Evolutionary conservation across 148 eudicot genomes (phyloP).

Genomic region (Fagopyrum tataricum): DNA sequence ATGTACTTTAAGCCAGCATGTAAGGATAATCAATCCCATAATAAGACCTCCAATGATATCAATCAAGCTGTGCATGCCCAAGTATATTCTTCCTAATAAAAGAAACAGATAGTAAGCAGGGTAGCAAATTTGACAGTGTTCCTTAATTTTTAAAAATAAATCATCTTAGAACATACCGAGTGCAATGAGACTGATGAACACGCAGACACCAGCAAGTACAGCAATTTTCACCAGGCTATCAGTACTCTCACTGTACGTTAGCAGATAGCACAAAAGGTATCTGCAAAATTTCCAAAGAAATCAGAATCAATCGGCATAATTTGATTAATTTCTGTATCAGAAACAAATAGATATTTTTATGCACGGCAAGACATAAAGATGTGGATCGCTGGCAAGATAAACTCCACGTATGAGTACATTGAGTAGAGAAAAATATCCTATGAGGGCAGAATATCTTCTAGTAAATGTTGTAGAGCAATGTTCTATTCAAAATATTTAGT

Average conservation of each 20-base stretch:
- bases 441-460: neutral
- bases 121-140: neutral
- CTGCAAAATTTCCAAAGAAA: conserved; percentile 27
- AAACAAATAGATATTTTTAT: neutral
- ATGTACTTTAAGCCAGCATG: conserved; percentile 68
- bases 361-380: neutral
- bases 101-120: conserved; percentile 22
- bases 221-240: conserved; percentile 30
- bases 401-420: neutral
- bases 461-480: neutral
- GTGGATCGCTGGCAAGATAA: neutral
- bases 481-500: neutral
- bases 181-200: conserved; percentile 71
- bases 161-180: conserved; percentile 43
- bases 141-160: neutral
- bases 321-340: neutral
- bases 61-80: conserved; percentile 94
- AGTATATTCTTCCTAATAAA: conserved; percentile 84
- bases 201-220: conserved; percentile 46
- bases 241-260: conserved; percentile 31
- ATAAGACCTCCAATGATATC: conserved; percentile 74
- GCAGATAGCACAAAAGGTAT: conserved; percentile 56
- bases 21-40: conserved; percentile 59
- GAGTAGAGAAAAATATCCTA: neutral
- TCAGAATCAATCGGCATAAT: neutral